phyloP scores from a whole-genome alignment of 805 yeast species.

The Kodamaea nitidulidarum region DNA sequence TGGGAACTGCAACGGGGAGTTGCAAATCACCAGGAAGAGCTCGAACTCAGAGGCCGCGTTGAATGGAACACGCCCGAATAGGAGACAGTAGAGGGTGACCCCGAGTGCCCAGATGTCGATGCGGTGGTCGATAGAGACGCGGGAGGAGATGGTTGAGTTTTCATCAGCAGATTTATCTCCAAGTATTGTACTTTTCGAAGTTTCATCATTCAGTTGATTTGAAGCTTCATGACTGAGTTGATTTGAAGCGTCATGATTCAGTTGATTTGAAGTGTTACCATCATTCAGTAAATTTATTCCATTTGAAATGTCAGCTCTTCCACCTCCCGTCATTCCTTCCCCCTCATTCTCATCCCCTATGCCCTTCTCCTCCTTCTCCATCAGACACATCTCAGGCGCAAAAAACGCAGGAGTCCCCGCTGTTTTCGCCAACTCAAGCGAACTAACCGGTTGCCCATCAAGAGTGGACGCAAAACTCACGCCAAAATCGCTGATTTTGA shows the following conservation, averaged over 20 bases:
- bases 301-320: too few relatives aligned
- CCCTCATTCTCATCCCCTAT: not conserved
- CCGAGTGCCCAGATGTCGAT: conserved; percentile 99
- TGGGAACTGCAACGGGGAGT: conserved; percentile 59
- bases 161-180: not conserved
- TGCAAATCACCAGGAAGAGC: conserved; percentile 75
- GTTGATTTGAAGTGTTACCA: too few relatives aligned
- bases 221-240: too few relatives aligned
- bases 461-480: conserved; percentile 70
- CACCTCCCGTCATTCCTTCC: too few relatives aligned
- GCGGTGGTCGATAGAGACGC: conserved; percentile 55
- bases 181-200: too few relatives aligned
- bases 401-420: conserved; percentile 98
- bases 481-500: conserved; percentile 95
- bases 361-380: not conserved
- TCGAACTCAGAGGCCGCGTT: conserved; percentile 83
- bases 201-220: not conserved
- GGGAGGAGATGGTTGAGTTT: too few relatives aligned
- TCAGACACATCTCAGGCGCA: conserved; percentile 74
- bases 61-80: conserved; percentile 88
- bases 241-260: too few relatives aligned
- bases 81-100: conserved; percentile 79
- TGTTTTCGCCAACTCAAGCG: conserved; percentile 85
- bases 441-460: conserved; percentile 43
- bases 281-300: too few relatives aligned